A percentile compares a stretch with the other conserved stretches of the same genome.
phyloP scores from a whole-genome alignment of 1,284 basidiomycete genomes.

The Sporisorium graminicola region DNA sequence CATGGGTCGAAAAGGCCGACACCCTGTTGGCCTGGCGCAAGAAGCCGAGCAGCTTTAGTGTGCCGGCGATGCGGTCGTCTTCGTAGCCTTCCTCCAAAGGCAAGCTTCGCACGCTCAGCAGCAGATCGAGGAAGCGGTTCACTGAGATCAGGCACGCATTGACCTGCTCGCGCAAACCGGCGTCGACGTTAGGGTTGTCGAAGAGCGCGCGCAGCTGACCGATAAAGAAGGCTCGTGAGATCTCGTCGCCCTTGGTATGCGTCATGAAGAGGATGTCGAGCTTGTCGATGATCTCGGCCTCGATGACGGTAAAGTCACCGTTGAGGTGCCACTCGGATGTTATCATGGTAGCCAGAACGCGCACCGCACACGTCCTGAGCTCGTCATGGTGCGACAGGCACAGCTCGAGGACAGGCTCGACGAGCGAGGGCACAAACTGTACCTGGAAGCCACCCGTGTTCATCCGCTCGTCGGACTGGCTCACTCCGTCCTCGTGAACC shows the following conservation, averaged over 20 bases:
- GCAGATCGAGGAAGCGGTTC: conserved; percentile 91
- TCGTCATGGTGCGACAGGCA: conserved; percentile 95
- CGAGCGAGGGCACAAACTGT: conserved; percentile 77
- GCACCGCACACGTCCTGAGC: conserved; percentile 86
- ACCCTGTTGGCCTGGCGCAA: conserved; percentile 64
- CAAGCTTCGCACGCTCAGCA: conserved; percentile 89
- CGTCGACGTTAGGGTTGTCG: conserved; percentile 83
- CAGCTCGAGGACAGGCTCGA: conserved; percentile 89
- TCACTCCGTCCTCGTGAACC: conserved; percentile 17
- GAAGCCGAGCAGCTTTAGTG: conserved; percentile 75
- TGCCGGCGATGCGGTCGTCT: conserved; percentile 93
- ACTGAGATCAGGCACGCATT: conserved; percentile 87
- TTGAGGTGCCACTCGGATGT: conserved; percentile 78
- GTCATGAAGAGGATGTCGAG: conserved; percentile 92
- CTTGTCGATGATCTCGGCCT: conserved; percentile 93
- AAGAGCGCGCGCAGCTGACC: conserved; percentile 89
- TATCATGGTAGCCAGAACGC: conserved; percentile 93
- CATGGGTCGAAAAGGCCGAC: conserved; percentile 63
- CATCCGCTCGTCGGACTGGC: conserved; percentile 45
- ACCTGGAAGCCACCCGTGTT: conserved; percentile 68
- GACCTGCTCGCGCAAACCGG: conserved; percentile 81
- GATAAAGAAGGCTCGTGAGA: conserved; percentile 91
- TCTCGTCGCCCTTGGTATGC: conserved; percentile 88
- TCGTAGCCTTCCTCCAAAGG: conserved; percentile 65
- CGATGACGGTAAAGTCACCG: conserved; percentile 73